A percentile compares a stretch with the other conserved stretches of the same genome.
Conservation (phyloP, 352 stramenopile genomes). For the Aphanomyces euteiches region DNA sequence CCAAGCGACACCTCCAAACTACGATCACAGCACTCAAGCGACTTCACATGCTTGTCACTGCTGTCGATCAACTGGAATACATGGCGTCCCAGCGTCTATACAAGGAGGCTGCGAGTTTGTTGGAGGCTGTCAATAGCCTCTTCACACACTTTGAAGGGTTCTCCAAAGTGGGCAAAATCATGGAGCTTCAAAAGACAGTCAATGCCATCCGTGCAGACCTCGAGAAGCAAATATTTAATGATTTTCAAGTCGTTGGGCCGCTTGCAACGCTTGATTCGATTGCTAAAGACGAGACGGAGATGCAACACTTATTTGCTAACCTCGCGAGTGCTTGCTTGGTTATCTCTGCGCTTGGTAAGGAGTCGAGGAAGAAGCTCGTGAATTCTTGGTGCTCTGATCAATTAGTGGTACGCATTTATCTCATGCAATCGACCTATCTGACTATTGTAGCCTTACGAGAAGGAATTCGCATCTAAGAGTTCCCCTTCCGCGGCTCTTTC, state of each 20-base stretch:
- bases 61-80: constrained; percentile 90
- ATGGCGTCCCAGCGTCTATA: constrained; percentile 88
- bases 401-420: constrained; percentile 30
- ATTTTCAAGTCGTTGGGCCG: constrained; percentile 82
- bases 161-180: constrained; percentile 88
- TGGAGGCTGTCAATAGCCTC: constrained; percentile 95
- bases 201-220: constrained; percentile 86
- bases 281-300: constrained; percentile 61
- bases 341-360: constrained; percentile 64
- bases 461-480: constrained; percentile 52
- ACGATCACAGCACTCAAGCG: constrained; percentile 95
- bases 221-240: constrained; percentile 81
- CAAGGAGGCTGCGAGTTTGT: constrained; percentile 91
- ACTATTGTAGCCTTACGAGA: constrained; percentile 45
- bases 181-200: constrained; percentile 90
- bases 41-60: constrained; percentile 97
- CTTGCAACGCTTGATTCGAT: constrained; percentile 73
- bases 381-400: constrained; percentile 69
- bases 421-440: neutral
- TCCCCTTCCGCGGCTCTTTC: constrained; percentile 45
- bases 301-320: constrained; percentile 63
- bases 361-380: constrained; percentile 65
- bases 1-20: constrained; percentile 94
- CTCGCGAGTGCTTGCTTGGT: constrained; percentile 60
- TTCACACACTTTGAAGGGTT: constrained; percentile 97